phyloP scores from a whole-genome alignment of 2,329 filamentous ascomycete species.

The Neoscytalidium dimidiatum region DNA sequence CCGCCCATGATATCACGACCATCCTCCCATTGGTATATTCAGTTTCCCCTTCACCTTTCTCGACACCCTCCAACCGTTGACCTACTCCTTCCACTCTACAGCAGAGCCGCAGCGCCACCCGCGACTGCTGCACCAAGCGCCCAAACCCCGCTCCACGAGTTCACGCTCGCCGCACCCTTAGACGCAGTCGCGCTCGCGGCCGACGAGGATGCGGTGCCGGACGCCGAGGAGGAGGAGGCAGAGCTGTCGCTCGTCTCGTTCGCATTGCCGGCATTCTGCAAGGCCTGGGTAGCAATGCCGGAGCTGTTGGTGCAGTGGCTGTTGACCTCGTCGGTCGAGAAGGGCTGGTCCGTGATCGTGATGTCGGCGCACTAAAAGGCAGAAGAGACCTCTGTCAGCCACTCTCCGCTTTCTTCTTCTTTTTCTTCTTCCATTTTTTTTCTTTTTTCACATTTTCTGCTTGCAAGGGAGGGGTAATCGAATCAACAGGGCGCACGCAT shows the following conservation, averaged over 20 bases:
- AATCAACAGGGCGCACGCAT: no score
- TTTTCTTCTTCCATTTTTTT: no score
- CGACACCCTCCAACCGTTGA: no score
- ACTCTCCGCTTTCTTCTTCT: background rate
- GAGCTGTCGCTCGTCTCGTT: slow-evolving; percentile 45
- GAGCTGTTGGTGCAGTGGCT: slow-evolving; percentile 61
- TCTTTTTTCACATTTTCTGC: no score
- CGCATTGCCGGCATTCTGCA: slow-evolving; percentile 50
- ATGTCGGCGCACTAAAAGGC: slow-evolving; percentile 76
- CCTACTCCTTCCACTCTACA: background rate
- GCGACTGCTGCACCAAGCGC: background rate
- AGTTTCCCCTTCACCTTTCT: background rate
- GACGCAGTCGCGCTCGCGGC: slow-evolving; percentile 10
- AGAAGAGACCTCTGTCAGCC: background rate
- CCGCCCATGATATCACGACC: no score
- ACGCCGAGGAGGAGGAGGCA: slow-evolving; percentile 21
- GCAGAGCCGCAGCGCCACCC: background rate
- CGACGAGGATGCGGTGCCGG: slow-evolving; percentile 19
- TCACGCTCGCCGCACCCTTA: background rate
- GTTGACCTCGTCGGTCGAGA: slow-evolving; percentile 45
- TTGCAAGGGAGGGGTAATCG: no score
- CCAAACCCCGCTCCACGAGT: background rate
- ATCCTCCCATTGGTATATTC: background rate
- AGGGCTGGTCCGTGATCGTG: slow-evolving; percentile 59
- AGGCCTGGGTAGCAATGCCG: slow-evolving; percentile 44